Evolutionary conservation across 2,329 filamentous ascomycete genomes (phyloP).

Genomic region (Volutella citrinella): DNA sequence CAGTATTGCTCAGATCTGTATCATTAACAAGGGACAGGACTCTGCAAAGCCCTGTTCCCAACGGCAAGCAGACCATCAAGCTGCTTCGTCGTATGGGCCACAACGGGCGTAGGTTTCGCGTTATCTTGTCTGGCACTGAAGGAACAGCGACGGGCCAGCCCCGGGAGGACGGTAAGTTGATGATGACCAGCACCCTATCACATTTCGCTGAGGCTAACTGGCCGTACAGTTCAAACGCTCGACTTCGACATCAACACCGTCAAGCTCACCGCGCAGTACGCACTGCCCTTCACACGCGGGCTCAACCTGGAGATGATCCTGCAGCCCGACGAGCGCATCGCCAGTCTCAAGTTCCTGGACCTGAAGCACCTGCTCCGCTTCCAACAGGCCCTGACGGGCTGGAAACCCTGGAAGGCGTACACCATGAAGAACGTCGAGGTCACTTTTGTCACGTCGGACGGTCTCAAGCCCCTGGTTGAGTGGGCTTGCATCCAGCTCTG

Average conservation of each 20-base stretch:
- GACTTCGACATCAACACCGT: conserved; percentile 30
- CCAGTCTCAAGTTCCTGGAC: conserved; percentile 25
- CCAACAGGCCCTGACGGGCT: conserved; percentile 32
- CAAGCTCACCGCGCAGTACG: conserved; percentile 28
- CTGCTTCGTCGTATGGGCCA: conserved; percentile 25
- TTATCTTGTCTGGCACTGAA: conserved; percentile 23
- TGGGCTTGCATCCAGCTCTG: conserved; percentile 30
- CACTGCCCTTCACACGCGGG: conserved; percentile 19
- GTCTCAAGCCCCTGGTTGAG: conserved; percentile 22
- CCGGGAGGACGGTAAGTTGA: conserved; percentile 19
- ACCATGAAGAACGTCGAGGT: conserved; percentile 25
- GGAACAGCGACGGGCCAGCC: conserved; percentile 16
- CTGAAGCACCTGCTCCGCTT: conserved; percentile 28
- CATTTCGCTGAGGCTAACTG: conserved; percentile 13
- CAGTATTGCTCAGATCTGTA: too few relatives aligned
- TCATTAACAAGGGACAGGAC: too few relatives aligned
- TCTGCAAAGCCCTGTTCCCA: conserved; percentile 16
- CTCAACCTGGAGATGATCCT: conserved; percentile 27
- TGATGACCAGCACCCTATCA: not conserved
- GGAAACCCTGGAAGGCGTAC: conserved; percentile 27
- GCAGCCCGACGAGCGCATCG: conserved; percentile 28
- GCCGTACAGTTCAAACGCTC: conserved; percentile 19
- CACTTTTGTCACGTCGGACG: conserved; percentile 27
- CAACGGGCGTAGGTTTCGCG: conserved; percentile 24
- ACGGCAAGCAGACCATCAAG: conserved; percentile 21